Base-by-base conservation (phyloP, 2,329 filamentous ascomycete genomes). In the Dothideomycetes sp. region DNA sequence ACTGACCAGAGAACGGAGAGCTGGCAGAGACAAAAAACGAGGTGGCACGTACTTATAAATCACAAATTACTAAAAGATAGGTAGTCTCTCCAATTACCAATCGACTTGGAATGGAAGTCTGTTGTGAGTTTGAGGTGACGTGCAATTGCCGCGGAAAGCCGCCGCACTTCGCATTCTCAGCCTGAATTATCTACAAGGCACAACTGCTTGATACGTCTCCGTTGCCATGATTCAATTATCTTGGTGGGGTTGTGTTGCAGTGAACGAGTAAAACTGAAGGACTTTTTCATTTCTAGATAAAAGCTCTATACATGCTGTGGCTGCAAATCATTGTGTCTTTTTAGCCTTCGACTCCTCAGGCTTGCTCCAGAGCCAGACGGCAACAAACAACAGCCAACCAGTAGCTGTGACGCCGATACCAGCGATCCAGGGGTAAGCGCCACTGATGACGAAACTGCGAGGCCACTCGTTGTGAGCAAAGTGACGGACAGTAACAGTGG, bases 381-480 rank as follows among this genome's bases (percentile, higher is more conserved):
- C 76, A 38, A 87, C 84, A 64, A 98, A 96, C 0, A 69, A 76
- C 47, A 96, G 50, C 74, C 88, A 98, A 6, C 87, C 91, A 9
- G 69, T 71, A 41, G 94, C 75, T 2, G 93, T 94, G 35, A 81
- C 80, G 59, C 76, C 83, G 46, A 96, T 84, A 45, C 91, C 89
- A 0, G 80, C 74, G 57, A 98, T 84, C 85, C 89, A 96, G 9
- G 89, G 86, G 84, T 86, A 96, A 3, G 87, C 89, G 29, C 81
- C 88, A 47, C 76, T 84, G 59, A 98, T 98, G 58, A 74, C 77
- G 68, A 79, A 96, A 62, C 84, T 93, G 54, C 91, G 76, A 22
- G 87, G 84, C 76, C 84, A 98, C 70, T 98, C 91, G 61, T 98
- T 81, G 70, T 98, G 91, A 6, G 91, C 91, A 65, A 94, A 91